Conservation (phyloP, 768 basidiomycete genomes). For the Boletus rubroflammeus region DNA sequence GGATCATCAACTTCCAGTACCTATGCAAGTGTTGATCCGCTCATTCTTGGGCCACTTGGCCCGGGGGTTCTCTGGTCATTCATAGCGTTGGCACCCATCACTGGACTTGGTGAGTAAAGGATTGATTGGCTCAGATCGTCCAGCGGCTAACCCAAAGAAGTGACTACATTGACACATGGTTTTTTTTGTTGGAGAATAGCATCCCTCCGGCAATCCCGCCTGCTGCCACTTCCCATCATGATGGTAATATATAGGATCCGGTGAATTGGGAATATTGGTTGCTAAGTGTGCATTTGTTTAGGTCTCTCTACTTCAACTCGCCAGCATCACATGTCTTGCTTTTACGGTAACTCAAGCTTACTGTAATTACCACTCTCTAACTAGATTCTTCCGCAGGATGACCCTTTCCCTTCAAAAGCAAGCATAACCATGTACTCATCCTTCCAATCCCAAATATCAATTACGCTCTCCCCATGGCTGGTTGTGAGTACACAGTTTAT, state of each 20-base stretch:
- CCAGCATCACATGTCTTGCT: slow-evolving; percentile 11
- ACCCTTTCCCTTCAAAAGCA: background rate
- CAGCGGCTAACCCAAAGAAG: background rate
- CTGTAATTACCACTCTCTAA: background rate
- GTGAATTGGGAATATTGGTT: background rate
- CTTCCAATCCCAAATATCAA: background rate
- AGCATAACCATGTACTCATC: no score
- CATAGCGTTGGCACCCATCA: background rate
- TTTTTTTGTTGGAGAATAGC: slow-evolving; percentile 18
- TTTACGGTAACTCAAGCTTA: background rate
- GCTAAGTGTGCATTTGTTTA: background rate
- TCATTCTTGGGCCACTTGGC: background rate
- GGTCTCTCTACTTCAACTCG: slow-evolving; percentile 22
- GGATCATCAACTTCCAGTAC: background rate
- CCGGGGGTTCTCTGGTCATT: background rate
- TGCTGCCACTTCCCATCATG: slow-evolving; percentile 6
- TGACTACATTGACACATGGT: slow-evolving; percentile 10
- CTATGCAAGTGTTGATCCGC: background rate
- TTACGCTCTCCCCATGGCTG: background rate
- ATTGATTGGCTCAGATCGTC: background rate
- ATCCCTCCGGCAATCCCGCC: background rate
- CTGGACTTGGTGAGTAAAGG: slow-evolving; percentile 10
- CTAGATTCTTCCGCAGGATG: background rate
- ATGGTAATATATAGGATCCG: background rate
- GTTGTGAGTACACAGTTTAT: slow-evolving; percentile 3